These are phyloP conservation scores for Chaetomium tenue DNA, from an alignment of 495 filamentous ascomycete genomes.

Conservation along the genomic window DNA sequence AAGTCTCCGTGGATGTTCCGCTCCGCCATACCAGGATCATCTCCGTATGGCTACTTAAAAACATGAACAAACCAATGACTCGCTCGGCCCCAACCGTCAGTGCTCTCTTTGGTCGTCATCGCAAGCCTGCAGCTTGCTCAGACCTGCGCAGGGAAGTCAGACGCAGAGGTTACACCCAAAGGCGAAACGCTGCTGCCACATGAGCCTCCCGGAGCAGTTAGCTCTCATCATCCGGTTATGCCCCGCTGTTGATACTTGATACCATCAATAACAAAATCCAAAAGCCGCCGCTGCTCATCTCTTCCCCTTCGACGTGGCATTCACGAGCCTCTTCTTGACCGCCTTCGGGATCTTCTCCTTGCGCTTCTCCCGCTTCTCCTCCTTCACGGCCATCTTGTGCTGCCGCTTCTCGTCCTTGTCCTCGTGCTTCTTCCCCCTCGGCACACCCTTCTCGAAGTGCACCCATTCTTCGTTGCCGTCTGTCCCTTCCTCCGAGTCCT, in stretches of 20 bases:
- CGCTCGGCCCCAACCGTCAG: constrained; percentile 40
- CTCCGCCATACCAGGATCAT: too few relatives aligned
- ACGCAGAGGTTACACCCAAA: constrained; percentile 37
- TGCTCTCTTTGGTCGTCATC: constrained; percentile 55
- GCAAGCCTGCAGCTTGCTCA: constrained; percentile 28
- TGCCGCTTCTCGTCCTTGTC: constrained; percentile 87
- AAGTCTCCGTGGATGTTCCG: too few relatives aligned
- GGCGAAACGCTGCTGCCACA: constrained; percentile 30
- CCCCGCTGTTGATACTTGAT: not conserved
- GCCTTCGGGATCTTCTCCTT: constrained; percentile 96
- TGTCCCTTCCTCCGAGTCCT: constrained; percentile 39
- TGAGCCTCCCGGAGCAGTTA: constrained; percentile 19
- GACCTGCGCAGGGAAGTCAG: constrained; percentile 30
- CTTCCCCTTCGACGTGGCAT: constrained; percentile 40
- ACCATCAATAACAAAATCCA: not conserved
- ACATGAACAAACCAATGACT: too few relatives aligned
- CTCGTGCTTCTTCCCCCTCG: constrained; percentile 83
- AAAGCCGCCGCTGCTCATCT: constrained; percentile 24
- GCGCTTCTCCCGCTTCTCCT: constrained; percentile 85
- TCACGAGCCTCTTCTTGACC: constrained; percentile 76
- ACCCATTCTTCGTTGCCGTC: constrained; percentile 29
- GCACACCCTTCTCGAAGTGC: constrained; percentile 62
- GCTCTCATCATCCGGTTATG: constrained; percentile 40
- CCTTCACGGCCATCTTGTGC: constrained; percentile 89
- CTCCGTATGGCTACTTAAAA: too few relatives aligned